These are phyloP conservation scores for Leccinum ochraceum DNA, from an alignment of 768 basidiomycete genomes.

Conservation along the genomic window DNA sequence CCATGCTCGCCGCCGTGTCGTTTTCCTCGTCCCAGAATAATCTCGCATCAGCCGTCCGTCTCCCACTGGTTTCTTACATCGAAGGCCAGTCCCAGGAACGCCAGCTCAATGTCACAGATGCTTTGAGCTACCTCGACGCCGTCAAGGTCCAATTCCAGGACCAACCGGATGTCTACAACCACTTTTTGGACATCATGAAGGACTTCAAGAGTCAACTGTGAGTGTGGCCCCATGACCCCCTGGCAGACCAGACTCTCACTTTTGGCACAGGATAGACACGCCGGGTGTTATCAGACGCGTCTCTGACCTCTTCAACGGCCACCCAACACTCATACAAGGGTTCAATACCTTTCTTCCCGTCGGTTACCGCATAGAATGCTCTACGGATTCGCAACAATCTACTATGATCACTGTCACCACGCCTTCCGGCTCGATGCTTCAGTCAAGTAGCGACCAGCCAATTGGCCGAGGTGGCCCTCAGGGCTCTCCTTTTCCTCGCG, in stretches of 20 bases:
- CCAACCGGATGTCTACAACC: slow-evolving; percentile 63
- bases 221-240: slow-evolving; percentile 19
- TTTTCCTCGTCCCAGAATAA: slow-evolving; percentile 9
- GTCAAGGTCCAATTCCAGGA: slow-evolving; percentile 63
- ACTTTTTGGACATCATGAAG: slow-evolving; percentile 71
- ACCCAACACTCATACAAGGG: slow-evolving; percentile 89
- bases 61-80: slow-evolving; percentile 24
- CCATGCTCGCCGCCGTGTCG: slow-evolving; percentile 18
- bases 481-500: slow-evolving; percentile 37
- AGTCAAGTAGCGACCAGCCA: slow-evolving; percentile 50
- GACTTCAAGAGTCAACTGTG: slow-evolving; percentile 70
- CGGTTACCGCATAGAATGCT: slow-evolving; percentile 91
- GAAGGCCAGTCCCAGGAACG: slow-evolving; percentile 37
- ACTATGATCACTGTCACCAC: slow-evolving; percentile 78
- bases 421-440: slow-evolving; percentile 63
- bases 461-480: slow-evolving; percentile 38
- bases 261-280: slow-evolving; percentile 79
- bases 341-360: slow-evolving; percentile 97
- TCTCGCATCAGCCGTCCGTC: slow-evolving; percentile 8
- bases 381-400: slow-evolving; percentile 59
- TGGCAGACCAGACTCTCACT: slow-evolving; percentile 1
- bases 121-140: slow-evolving; percentile 61
- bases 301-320: slow-evolving; percentile 88
- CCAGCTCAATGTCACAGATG: slow-evolving; percentile 62
- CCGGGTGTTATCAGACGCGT: slow-evolving; percentile 97